Conservation (phyloP, 2,329 filamentous ascomycete species). For the Botrytis tulipae region DNA sequence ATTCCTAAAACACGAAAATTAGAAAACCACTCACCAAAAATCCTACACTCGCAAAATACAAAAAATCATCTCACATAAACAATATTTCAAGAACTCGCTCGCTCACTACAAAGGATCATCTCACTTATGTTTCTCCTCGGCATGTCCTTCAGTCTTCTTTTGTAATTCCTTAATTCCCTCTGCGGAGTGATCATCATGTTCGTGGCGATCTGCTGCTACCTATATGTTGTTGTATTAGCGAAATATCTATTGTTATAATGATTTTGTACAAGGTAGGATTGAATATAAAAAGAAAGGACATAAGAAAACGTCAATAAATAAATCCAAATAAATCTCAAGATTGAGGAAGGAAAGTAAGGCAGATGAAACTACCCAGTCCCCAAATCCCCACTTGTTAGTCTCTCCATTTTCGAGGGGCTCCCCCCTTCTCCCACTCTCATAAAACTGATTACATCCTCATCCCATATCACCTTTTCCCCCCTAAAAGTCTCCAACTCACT, state of each 20-base stretch:
- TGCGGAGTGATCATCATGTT: constrained; percentile 18
- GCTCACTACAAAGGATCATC: constrained; percentile 20
- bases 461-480: background rate
- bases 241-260: background rate
- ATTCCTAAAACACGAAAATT: constrained; percentile 23
- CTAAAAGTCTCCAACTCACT: background rate
- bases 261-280: background rate
- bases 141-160: constrained; percentile 47
- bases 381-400: background rate
- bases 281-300: background rate
- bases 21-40: constrained; percentile 13
- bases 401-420: background rate
- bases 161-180: constrained; percentile 55
- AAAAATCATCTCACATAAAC: constrained; percentile 11
- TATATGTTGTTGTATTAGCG: constrained; percentile 16
- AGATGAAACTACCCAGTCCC: background rate
- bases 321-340: background rate
- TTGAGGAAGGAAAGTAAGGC: background rate
- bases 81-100: background rate
- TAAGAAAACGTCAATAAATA: background rate
- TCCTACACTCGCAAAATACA: background rate
- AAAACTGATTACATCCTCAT: background rate
- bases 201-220: constrained; percentile 32
- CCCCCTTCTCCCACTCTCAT: background rate
- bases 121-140: constrained; percentile 37